Base-by-base conservation (phyloP, 2,329 filamentous ascomycete genomes). In the Phialemonium atrogriseum region DNA sequence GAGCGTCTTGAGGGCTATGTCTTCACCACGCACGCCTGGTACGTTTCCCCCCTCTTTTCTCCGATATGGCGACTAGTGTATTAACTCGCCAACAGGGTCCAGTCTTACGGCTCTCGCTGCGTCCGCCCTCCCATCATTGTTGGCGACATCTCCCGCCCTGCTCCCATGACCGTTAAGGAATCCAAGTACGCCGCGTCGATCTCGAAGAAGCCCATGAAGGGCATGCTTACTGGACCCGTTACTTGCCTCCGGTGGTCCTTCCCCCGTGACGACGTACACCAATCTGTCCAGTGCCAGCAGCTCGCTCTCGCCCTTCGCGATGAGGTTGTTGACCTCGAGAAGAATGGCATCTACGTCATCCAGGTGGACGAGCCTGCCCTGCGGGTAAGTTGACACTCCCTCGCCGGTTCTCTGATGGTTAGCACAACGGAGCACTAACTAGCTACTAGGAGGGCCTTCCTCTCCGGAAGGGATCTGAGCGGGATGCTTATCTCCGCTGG, bases 191-290 rank as follows among this genome's bases (percentile, higher is more conserved):
- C 91, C 48, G 89, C 87, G 42, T 88, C 83, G 35, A 77, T 95
- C 63, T 89, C 88, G 61, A 89, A 84, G 73, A 96, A 95, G 79
- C 88, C 91, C 66, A 96, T 98, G 91, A 98, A 98, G 85, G 91
- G 91, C 63, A 98, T 98, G 91, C 80, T 98, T 60, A 98, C 91
- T 64, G 91, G 91, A 39, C 91, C 91, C 50, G 93, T 98, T 70
- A 98, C 91, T 56, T 98, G 91, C 70, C 73, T 98, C 52, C 83
- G 91, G 64, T 98, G 91, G 91, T 98, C 91, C 41, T 98, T 96
- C 85, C 91, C 91, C 53, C 91, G 91, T 84, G 89, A 95, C 59
- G 91, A 98, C 58, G 84, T 98, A 43, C 91, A 98, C 75, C 91
- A 98, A 76, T 95, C 88, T 38, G 81, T 96, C 54, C 91, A 98